Evolutionary conservation across 768 basidiomycete species (phyloP), one percentile per base, ranked within the genome.

Genomic region (Sutorius australiensis): DNA sequence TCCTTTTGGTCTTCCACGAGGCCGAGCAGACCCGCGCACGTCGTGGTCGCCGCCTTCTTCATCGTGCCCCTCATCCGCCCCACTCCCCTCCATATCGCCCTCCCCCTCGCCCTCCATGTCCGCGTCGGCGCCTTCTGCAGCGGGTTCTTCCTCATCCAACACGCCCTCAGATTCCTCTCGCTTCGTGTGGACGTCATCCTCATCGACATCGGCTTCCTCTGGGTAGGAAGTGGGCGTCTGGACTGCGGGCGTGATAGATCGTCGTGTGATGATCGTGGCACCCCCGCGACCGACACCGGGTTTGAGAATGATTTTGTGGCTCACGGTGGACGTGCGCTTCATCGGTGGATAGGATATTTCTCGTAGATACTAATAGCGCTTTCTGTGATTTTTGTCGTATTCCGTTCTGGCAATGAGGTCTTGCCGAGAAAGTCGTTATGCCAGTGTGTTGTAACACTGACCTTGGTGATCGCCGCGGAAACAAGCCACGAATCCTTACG

Each of bases 241-340:
- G 24, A 57, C 13, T 38, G 42, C 50, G 8, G 69, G 67, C 0
- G 65, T 65, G 41, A 52, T 10, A 21, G 67, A 65, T 32, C 54
- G 54, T 1, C 66, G 64, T 3, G 67, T 56, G 24, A 62, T 62
- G 56, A 66, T 64, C 16, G 56, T 68, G 2, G 54, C 62, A 2
- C 60, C 56, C 8, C 65, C 66, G 39, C 63, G 68, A 16, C 64
- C 65, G 11, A 67, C 55, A 31, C 71, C 73, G 2, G 74, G 74
- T 44, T 72, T 76, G 53, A 74, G 73, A 10, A 74, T 75, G 39
- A 75, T 76, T 65, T 73, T 75, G 24, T 61, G 69, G 13, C 50
- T 57, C 16, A 61, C 54, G 5, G 61, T 64, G 33, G 61, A 64
- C 11, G 55, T 53, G 36, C 67, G 67, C 30, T 62, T 68, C 67